Base-by-base conservation (phyloP, 2,329 filamentous ascomycete species). In the Aspergillus oerlinghausenensis region DNA sequence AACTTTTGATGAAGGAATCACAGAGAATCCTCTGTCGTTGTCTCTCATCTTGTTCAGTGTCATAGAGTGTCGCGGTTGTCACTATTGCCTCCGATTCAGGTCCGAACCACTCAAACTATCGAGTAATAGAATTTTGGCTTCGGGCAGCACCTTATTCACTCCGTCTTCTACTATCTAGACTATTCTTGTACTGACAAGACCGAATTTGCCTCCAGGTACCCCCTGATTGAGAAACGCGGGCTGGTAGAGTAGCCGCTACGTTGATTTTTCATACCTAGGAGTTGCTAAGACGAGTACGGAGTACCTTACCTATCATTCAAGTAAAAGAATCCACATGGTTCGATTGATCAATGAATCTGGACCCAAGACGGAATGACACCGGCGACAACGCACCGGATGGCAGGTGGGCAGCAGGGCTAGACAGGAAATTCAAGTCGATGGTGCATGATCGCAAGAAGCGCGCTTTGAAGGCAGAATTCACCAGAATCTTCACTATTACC, bases 401-500 rank as follows among this genome's bases (percentile, higher is more conserved):
- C 42, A 45, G 42, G 42, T 11, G 42, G 42, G 42, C 19, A 45
- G 10, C 14, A 9, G 21, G 3, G 23, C n/a, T 11, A 17, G 42
- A 19, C n/a, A 45, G n/a, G 42, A 23, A 23, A 45, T 10, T 45
- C 42, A 1, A 23, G n/a, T 38, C 32, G 28, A 26, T 29, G n/a
- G 28, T 23, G 49, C 26, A 35, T 35, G 19, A 47, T 26, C 40
- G 51, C 50, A 38, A 32, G 14, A 32, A 32, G 11, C 29, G 29
- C 29, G 11, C 29, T 32, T 32, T 32, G 29, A 32, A n/a, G n/a
- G 19, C 19, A 26, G 43, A 47, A 47, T 38, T 55, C 52, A 49
- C 58, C 50, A 59, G 60, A 62, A 62, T 51, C 29, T 57, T 59
- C 58, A 47, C 8, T 11, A 2, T 11, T 32, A 32, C 29, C 11